Base-by-base conservation (phyloP, 2,329 filamentous ascomycete species). In the Nemania serpens region DNA sequence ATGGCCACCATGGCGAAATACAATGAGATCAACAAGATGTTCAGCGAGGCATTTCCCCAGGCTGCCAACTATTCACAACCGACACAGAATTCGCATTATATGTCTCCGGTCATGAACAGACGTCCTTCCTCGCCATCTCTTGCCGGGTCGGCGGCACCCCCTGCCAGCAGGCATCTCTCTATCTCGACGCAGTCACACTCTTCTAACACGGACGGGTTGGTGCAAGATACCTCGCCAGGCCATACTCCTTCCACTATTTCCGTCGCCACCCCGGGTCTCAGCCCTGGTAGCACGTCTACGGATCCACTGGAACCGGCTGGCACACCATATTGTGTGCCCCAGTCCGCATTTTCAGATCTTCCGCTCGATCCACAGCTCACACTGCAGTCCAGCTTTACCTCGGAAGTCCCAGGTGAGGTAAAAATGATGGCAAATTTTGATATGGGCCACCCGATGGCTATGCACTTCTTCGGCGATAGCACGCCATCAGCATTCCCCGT, bases 1-100 rank as follows among this genome's bases (percentile, higher is more conserved):
- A 77, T 82, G 76, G 78, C 76, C 4, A 74, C 75, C 25, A 71
- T 79, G 56, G 70, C 79, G 1, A 75, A 76, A 13, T 76, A 80
- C 51, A 78, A 81, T 41, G 77, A 81, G 48, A 75, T 84, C 52
- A 80, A 83, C 62, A 74, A 74, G 41, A 69, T 76, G 5, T 84
- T 84, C 48, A 79, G 75, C 25, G 73, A 79, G 47, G 75, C 76
- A 2, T 84, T 84, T 37, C 80, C 80, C 1, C 73, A 73, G 46
- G 75, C 74, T 9, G 63, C 69, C 25, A 66, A 69, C 18, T 70
- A 72, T 52, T 73, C 72, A 15, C 73, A 75, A 39, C 68, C 69
- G 15, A 48, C 69, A n/a, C 66, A 69, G 15, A 67, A 62, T 45
- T 72, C 70, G 7, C 59, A 69, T 34, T 75, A 73, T 54, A 69